Evolutionary conservation across 1,139 yeast species (phyloP).

Genomic region (Geotrichum australiense): DNA sequence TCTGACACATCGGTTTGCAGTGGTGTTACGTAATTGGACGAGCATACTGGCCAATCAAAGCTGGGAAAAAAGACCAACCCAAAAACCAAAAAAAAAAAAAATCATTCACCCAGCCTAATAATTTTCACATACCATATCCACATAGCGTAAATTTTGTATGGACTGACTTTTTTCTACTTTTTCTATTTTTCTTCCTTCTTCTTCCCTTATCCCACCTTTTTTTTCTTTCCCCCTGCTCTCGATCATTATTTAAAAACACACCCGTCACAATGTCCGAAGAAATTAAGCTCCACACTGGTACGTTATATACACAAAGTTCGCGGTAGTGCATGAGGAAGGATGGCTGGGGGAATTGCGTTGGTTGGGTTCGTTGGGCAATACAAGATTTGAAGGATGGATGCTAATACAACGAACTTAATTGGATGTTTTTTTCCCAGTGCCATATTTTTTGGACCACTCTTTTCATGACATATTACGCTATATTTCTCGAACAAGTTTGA

Average conservation of each 20-base stretch:
- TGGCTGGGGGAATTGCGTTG: no score
- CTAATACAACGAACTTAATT: no score
- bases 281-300: slow-evolving; percentile 62
- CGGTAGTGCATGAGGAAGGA: no score
- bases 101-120: not conserved
- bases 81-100: no score
- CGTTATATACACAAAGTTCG: slow-evolving; percentile 50
- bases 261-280: slow-evolving; percentile 32
- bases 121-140: no score
- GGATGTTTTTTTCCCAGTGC: no score
- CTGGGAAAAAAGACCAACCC: not conserved
- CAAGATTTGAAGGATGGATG: no score
- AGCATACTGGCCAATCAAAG: slow-evolving; percentile 12
- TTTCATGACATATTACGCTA: not conserved
- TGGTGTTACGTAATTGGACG: not conserved
- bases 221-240: slow-evolving; percentile 8
- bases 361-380: no score
- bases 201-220: slow-evolving; percentile 4
- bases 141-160: not conserved
- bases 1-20: no score
- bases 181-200: not conserved
- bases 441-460: not conserved
- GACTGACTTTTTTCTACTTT: slow-evolving; percentile 12
- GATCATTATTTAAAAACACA: not conserved
- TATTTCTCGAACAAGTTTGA: not conserved